Conservation (phyloP, 352 stramenopile species). For the Globisporangium okanoganense region DNA sequence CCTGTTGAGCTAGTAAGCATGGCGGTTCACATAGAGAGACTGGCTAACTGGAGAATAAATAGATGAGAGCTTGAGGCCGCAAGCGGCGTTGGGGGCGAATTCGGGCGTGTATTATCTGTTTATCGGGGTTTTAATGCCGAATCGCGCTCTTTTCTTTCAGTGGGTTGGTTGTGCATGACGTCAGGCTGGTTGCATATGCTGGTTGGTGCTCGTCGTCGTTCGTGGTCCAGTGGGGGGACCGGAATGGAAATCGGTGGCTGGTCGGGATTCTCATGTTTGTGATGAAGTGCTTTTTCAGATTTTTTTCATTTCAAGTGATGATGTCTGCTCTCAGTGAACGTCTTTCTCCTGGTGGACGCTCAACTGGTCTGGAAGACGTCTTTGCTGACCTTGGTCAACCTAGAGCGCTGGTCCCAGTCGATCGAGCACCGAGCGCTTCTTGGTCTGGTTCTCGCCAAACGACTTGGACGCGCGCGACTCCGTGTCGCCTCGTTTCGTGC, state of each 20-base stretch:
- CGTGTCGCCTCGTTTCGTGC: constrained; percentile 21
- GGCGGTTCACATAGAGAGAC: too few relatives aligned
- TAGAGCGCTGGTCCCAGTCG: constrained; percentile 74
- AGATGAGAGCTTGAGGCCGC: not conserved
- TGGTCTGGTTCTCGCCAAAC: constrained; percentile 53
- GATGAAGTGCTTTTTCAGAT: not conserved
- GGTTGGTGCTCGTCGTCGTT: not conserved
- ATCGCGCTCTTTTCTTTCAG: not conserved
- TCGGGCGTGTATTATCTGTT: not conserved
- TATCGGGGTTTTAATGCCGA: not conserved
- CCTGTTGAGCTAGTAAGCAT: not conserved
- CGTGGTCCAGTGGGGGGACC: not conserved
- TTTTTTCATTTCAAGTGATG: constrained; percentile 1
- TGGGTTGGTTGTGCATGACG: not conserved
- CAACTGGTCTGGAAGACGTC: not conserved
- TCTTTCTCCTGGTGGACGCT: not conserved
- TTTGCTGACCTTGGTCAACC: not conserved
- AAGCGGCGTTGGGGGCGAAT: not conserved
- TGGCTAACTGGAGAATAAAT: constrained; percentile 7
- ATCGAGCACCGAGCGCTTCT: constrained; percentile 84
- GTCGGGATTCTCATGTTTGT: not conserved
- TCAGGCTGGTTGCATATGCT: not conserved
- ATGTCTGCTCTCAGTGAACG: not conserved
- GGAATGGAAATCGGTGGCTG: not conserved
- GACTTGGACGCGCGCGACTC: constrained; percentile 32